Evolutionary conservation across 2,329 filamentous ascomycete species (phyloP), one percentile per base, ranked within the genome.

Genomic region (Mariannaea sp.): DNA sequence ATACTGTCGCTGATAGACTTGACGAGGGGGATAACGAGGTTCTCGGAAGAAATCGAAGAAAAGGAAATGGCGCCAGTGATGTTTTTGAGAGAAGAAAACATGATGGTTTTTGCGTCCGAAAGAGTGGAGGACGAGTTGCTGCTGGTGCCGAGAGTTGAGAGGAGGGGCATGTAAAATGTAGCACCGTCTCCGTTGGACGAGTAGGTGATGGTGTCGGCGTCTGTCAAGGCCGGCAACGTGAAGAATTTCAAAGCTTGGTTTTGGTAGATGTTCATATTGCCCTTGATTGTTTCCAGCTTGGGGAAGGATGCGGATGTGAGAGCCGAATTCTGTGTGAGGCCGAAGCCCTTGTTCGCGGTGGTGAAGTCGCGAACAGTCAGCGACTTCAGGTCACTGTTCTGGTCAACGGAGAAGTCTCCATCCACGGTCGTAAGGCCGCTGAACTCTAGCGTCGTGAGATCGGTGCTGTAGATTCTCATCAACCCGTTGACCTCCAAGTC

Each of bases 41-140:
- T 61, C 8, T 60, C 42, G 2, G 66, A 53, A 0, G 50, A 44
- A 1, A 60, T 65, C 0, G 57, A 65, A 4, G 65, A 50, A 17
- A 68, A 68, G 3, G 59, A 17, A 8, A 68, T 29, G 6, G 64
- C 49, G 9, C 65, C 65, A 4, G 61, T 62, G 30, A 68, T 57
- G 7, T 57, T 57, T 14, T 55, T 40, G 7, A 68, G 43, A 7
- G 64, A 65, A 1, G 65, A 49, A 29, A 68, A 65, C 38, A 60
- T 54, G 20, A 67, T 56, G 20, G 57, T 47, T 29, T 45, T 51
- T 5, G 62, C 40, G 8, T 50, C 58, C 12, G 54, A 17, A 5
- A 68, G 64, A 4, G 61, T 47, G 1, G 65, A 64, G 30, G 65
- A 58, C 2, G 64, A 62, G 1, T 63, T 65, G 32, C 62, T 68